A percentile compares a stretch with the other conserved stretches of the same genome.
Evolutionary conservation across 1,284 basidiomycete species (phyloP).

Genomic region (Fomitopsis pinicola): DNA sequence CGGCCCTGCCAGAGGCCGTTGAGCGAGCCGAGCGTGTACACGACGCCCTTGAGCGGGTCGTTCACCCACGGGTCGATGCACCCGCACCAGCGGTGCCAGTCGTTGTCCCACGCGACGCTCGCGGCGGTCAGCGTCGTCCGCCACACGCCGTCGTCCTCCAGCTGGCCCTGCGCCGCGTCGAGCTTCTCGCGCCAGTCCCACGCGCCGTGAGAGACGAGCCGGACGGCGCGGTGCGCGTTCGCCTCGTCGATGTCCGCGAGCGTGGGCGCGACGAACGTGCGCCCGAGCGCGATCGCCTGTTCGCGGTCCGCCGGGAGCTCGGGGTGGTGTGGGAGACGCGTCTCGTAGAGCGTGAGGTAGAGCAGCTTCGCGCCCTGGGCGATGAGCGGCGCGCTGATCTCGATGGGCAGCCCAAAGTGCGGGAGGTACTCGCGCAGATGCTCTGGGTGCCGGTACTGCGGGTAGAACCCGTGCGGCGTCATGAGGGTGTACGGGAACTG

Average conservation of each 20-base stretch:
- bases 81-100: slow-evolving; percentile 51
- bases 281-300: slow-evolving; percentile 32
- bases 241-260: slow-evolving; percentile 58
- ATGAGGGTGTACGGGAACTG: slow-evolving; percentile 35
- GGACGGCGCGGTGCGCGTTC: slow-evolving; percentile 39
- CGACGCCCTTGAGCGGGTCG: slow-evolving; percentile 36
- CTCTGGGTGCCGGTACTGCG: slow-evolving; percentile 43
- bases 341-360: slow-evolving; percentile 56
- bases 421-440: slow-evolving; percentile 20
- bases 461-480: slow-evolving; percentile 53
- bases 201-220: slow-evolving; percentile 23
- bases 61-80: slow-evolving; percentile 42
- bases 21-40: slow-evolving; percentile 48
- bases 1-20: slow-evolving; percentile 57
- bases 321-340: slow-evolving; percentile 40
- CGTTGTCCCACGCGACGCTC: slow-evolving; percentile 50
- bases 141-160: slow-evolving; percentile 26
- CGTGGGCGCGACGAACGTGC: slow-evolving; percentile 35
- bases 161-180: slow-evolving; percentile 16
- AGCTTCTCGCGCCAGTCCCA: slow-evolving; percentile 41
- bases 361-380: slow-evolving; percentile 57
- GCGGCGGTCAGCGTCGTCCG: slow-evolving; percentile 23
- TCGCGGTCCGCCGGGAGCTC: slow-evolving; percentile 44
- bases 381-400: slow-evolving; percentile 44
- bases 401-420: slow-evolving; percentile 39